Base-by-base conservation (phyloP, 805 yeast species). In the Spathaspora sp. region DNA sequence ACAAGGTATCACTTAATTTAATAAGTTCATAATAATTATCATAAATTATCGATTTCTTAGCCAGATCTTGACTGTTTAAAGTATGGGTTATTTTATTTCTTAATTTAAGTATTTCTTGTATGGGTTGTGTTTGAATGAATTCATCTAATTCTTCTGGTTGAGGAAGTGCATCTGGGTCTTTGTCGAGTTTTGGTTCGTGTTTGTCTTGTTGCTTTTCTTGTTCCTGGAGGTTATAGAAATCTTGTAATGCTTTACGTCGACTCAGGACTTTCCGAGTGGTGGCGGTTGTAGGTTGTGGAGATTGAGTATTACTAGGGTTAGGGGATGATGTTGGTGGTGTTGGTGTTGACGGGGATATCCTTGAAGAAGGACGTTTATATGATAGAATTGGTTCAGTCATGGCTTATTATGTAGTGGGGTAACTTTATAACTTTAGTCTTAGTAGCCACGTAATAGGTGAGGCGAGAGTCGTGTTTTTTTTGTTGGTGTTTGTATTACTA, bases 21-120 rank as follows among this genome's bases (percentile, higher is more conserved):
- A 86, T 85, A 56, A 86, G 68, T 54, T 86, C 92, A 63, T 82
- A 85, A 71, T 86, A 86, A 60, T 86, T 86, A 64, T 86, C 88
- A 65, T 86, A 86, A 10, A 86, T 83, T 42, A 86, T 85, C 28
- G 87, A 80, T 58, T 86, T 86, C 55, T 85, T 84, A 45, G 80
- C 82, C 59, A 81, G 78, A 53, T 81, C 83, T 48, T 78, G 81
- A 14, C 79, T 64, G 52, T 79, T 80, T 51, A 82, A 68, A 48
- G 73, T 71, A 29, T 72, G 72, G 20, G 76, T 73, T 8, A 81
- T 70, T 14, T 59, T 45, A 55, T 70, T 70, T 44, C 74, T 53
- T 28, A 65, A 58, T 53, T 60, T 62, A 28, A 70, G 57, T 2
- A 70, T 67, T 5, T 69, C 72, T 39, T 64, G 61, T 5, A 68